Conservation (phyloP, 352 stramenopile genomes). For the Phytophthora parvispora region DNA sequence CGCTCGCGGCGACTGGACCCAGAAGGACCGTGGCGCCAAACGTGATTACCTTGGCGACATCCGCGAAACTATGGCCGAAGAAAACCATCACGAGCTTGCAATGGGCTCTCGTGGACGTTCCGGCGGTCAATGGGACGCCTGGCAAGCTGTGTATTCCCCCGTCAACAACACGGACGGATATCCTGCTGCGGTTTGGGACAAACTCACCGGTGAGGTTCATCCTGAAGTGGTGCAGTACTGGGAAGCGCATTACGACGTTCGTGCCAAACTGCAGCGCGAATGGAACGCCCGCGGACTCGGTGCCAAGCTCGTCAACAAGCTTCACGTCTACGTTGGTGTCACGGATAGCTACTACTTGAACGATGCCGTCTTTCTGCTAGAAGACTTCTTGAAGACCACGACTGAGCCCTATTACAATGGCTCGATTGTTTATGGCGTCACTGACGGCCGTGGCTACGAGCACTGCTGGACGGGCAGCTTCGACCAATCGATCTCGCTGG, state of each 20-base stretch:
- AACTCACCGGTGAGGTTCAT: slow-evolving; percentile 74
- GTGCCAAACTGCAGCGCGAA: slow-evolving; percentile 74
- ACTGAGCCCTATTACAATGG: slow-evolving; percentile 76
- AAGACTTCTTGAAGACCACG: slow-evolving; percentile 75
- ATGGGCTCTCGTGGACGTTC: slow-evolving; percentile 70
- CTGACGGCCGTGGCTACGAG: slow-evolving; percentile 74
- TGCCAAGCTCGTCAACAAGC: slow-evolving; percentile 78
- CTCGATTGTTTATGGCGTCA: slow-evolving; percentile 76
- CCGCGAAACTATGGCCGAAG: slow-evolving; percentile 77
- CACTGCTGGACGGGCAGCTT: slow-evolving; percentile 85
- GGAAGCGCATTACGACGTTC: slow-evolving; percentile 75
- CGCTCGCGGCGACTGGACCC: slow-evolving; percentile 72
- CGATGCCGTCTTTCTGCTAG: slow-evolving; percentile 74
- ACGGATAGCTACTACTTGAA: slow-evolving; percentile 86
- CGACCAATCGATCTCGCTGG: slow-evolving; percentile 75
- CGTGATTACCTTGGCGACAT: slow-evolving; percentile 77
- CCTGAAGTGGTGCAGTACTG: slow-evolving; percentile 67
- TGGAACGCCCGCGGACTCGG: slow-evolving; percentile 61
- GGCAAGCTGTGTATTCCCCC: slow-evolving; percentile 78
- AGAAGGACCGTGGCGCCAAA: slow-evolving; percentile 69
- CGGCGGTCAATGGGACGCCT: slow-evolving; percentile 81
- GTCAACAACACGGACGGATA: slow-evolving; percentile 71
- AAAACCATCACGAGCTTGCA: slow-evolving; percentile 81
- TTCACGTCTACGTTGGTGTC: slow-evolving; percentile 81
- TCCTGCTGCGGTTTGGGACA: slow-evolving; percentile 72